A percentile compares a stretch with the other conserved stretches of the same genome.
Evolutionary conservation across 1,139 yeast species (phyloP).

Genomic region (Diutina scorzettiae): DNA sequence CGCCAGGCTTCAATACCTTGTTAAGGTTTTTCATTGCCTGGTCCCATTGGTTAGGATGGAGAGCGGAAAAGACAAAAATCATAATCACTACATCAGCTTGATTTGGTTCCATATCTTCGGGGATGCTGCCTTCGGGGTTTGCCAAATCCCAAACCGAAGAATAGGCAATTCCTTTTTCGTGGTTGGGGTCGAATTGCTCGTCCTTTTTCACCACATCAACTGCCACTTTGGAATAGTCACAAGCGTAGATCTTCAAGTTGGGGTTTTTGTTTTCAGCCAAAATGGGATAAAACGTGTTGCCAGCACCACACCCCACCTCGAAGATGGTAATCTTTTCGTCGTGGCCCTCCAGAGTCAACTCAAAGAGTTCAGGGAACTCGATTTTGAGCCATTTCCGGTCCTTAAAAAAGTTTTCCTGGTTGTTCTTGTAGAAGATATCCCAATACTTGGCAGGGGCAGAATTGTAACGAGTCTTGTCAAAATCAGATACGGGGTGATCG

Average conservation of each 20-base stretch:
- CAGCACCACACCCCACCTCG: conserved; percentile 98
- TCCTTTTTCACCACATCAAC: conserved; percentile 69
- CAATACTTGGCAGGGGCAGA: conserved; percentile 86
- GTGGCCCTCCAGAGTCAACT: conserved; percentile 54
- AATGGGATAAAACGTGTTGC: conserved; percentile 90
- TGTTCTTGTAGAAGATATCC: conserved; percentile 88
- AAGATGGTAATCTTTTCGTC: conserved; percentile 63
- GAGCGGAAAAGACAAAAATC: conserved; percentile 89
- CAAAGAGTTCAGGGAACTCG: conserved; percentile 80
- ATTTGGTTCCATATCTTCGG: conserved; percentile 70
- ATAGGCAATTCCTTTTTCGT: conserved; percentile 46
- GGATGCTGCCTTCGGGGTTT: conserved; percentile 58
- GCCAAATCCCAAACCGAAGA: conserved; percentile 97
- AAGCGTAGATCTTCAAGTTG: conserved; percentile 65
- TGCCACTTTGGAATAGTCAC: conserved; percentile 85
- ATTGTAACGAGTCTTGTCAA: conserved; percentile 70
- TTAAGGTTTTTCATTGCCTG: conserved; percentile 62
- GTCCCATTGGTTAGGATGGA: conserved; percentile 86
- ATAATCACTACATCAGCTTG: conserved; percentile 85
- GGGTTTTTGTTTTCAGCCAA: conserved; percentile 71
- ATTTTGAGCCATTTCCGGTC: conserved; percentile 94
- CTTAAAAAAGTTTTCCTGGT: conserved; percentile 86
- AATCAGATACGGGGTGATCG: conserved; percentile 74
- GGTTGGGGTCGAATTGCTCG: conserved; percentile 38
- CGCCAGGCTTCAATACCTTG: conserved; percentile 82